Evolutionary conservation across 164 flowering plant species (phyloP), one percentile per base, ranked within the genome.

Genomic region (Macadamia tetraphylla): DNA sequence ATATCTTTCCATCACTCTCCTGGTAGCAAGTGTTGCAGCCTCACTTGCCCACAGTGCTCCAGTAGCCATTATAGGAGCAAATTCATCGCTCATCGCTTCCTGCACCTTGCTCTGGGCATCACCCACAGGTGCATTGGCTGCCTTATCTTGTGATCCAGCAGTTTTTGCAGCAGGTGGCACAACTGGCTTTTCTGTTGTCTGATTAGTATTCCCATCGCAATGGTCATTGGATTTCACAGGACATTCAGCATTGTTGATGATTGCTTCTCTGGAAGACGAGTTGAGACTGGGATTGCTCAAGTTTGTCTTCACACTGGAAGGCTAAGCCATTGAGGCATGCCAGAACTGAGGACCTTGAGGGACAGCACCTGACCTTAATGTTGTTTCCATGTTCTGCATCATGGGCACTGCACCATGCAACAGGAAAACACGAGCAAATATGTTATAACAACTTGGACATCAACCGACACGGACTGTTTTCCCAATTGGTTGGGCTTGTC

Each of bases 1-100:
- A 48, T 94, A 80, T 76, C 81, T 87, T 63, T 90, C 86, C 98
- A 95, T 95, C 55, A 95, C 99, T 77, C 80, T 84, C 75, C 78
- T 84, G 2, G 97, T 91, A 3, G 99, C 99, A 46, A 90, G 79
- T 4, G 99, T 87, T 2, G 98, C 99, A 35, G 99, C 99, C 78
- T 94, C 98, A 73, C 99, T 90, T 17, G 99, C 99, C 1, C 89
- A 82, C 56, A 92, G 13, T 3, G 94, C 85, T 46, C 98, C 97
- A 42, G 82, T 70, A 5, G 94, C 98, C 99, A 95, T 91, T 32
- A 95, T 74, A 15, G 89, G 85, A 15, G 92, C 90, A 79, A 94
- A 94, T 71, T 94, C 97, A 1, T 74, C 73, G 62, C 60, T 62
- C 14, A 92, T 92, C 79, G 92, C 99, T 63, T 89, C 96, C 75